Evolutionary conservation across 1,284 basidiomycete genomes (phyloP), one percentile per base, ranked within the genome.

Genomic region (Pseudozyma sp.): DNA sequence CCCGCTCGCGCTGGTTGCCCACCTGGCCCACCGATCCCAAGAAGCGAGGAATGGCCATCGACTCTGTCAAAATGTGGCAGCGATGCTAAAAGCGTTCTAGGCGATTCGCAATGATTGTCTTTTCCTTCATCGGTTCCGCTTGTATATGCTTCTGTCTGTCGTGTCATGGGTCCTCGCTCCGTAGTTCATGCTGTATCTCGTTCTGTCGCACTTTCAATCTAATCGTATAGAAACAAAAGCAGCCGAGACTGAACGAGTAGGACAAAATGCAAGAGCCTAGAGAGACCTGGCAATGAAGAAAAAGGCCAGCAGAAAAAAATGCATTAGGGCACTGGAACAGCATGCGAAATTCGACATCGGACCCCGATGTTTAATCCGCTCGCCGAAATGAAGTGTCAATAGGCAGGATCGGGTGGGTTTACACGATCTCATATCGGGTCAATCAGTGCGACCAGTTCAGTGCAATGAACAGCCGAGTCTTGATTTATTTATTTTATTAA

Each of bases 11-110:
- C 39, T 79, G 77, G 77, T 52, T 66, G 7, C 65, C 72, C 24
- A 66, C 66, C 19, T 79, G 76, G 75, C 61, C 68, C 19, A 43
- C 49, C 7, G 68, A 77, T 17, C 58, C 60, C 29, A 59, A 70
- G 62, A 54, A 64, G 42, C 88, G 92, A 47, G 91, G 91, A 0
- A 87, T 94, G 83, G 89, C 90, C 63, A 87, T 94, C 90, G 92
- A 87, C 82, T 89, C 86, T 31, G 89, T 91, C 62, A 90, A 89
- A 85, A 91, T 91, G 89, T 91, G 89, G 89, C 86, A 85, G 77
- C 78, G 70, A 9, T 74, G 71, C 58, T 74, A 42, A 45, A 34
- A 35, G 40, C 40, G 16, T 19, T 7, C 11, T 17, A 7, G 30
- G 13, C 39, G 14, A 8, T 30, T 16, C 19, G 43, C 19, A 6